Evolutionary conservation across 2,329 filamentous ascomycete species (phyloP).

Genomic region (Penicillium vulpinum): DNA sequence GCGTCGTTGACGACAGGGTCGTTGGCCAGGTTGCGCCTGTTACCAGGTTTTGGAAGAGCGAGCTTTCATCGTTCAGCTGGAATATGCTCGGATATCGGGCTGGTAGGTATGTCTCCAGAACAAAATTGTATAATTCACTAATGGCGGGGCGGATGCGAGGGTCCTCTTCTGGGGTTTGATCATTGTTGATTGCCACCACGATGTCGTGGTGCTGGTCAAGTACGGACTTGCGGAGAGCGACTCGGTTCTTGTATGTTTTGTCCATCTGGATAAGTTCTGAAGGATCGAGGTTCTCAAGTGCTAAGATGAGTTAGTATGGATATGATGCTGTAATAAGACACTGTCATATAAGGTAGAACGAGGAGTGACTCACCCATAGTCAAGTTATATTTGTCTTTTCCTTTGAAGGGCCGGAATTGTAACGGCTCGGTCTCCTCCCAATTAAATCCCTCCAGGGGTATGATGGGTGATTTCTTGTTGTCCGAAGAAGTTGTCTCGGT

Average conservation of each 20-base stretch:
- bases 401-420: constrained; percentile 59
- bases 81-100: constrained; percentile 58
- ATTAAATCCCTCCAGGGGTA: constrained; percentile 52
- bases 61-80: constrained; percentile 24
- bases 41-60: constrained; percentile 48
- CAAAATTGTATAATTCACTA: constrained; percentile 53
- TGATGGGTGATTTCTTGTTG: constrained; percentile 28
- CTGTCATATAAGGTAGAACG: neutral
- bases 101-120: constrained; percentile 58
- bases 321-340: neutral
- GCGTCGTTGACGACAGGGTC: constrained; percentile 29
- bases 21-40: constrained; percentile 47
- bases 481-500: neutral
- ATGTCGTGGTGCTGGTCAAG: constrained; percentile 47
- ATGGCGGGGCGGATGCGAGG: constrained; percentile 50
- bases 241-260: constrained; percentile 56
- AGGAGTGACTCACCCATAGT: constrained; percentile 57
- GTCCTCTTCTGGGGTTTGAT: constrained; percentile 32
- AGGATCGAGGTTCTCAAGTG: constrained; percentile 53
- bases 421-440: constrained; percentile 54
- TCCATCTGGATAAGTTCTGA: constrained; percentile 62
- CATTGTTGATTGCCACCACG: constrained; percentile 42
- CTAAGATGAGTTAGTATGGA: constrained; percentile 35
- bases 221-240: constrained; percentile 51
- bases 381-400: constrained; percentile 61